Evolutionary conservation across 2,329 filamentous ascomycete genomes (phyloP), one percentile per base, ranked within the genome.

Genomic region (Fusarium tjaetaba): DNA sequence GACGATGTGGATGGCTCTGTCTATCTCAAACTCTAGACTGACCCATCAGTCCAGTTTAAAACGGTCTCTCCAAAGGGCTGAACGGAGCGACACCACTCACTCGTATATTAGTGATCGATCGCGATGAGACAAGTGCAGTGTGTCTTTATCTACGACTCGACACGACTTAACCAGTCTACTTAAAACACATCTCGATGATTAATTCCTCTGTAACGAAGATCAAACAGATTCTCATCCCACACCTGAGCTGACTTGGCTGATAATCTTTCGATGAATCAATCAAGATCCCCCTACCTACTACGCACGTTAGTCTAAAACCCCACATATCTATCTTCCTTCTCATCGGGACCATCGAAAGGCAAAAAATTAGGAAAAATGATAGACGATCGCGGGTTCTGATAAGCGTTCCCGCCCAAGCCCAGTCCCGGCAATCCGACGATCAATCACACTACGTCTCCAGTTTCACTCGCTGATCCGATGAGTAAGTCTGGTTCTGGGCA

Each of bases 11-110:
- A 67, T 60, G 61, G 41, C 38, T 65, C 34, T 41, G 16, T 18
- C 55, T 24, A 48, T 43, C 26, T 34, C 24, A 38, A 38, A 28
- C 56, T 24, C 5, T 38, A 43, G 26, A 11, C 34, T 13, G 51
- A 38, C 28, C 36, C 49, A 41, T 45, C 48, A 22, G 43, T 9
- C 51, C 75, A 71, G 75, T 77, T 75, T 74, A 68, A 77, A 77
- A 77, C 75, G 75, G 75, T 65, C 38, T 16, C 24, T 24, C 14
- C 15, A 38, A 26, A 58, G 43, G 56, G 48, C 43, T 55, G 24
- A 71, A 63, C 58, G 71, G 65, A 70, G 59, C 68, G 51, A 49
- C 60, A 57, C 56, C 22, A 52, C n/a, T 67, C 22, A 41, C n/a
- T 67, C 38, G 20, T 46, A 63, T 65, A 63, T 65, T 46, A 42